Base-by-base conservation (phyloP, 192 early-diverging fungal species). In the Linnemannia schmuckeri region DNA sequence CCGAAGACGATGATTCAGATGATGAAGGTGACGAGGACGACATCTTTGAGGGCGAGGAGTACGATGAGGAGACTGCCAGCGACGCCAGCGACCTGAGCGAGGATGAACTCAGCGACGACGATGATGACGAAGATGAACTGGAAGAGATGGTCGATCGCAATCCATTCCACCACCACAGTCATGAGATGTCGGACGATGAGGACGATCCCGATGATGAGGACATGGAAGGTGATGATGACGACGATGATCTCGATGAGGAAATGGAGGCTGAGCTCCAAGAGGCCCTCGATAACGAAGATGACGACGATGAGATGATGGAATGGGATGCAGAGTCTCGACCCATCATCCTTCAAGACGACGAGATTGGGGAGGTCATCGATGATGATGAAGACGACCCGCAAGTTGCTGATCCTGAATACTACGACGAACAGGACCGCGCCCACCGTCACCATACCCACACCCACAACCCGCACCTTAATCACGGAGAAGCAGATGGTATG, bases 51-150 rank as follows among this genome's bases (percentile, higher is more conserved):
- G 92, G 94, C 57, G 95, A 90, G 9, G 93, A 92, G 18, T 96
- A 90, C 40, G 95, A 95, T 17, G 95, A 95, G 66, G 96, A 95
- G 38, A 91, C 86, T 54, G 92, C 90, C 40, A 93, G 92, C 57
- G 94, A 94, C 75, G 71, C 91, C 41, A 92, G 92, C 37, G 93
- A 95, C 76, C 74, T 90, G n/a, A 91, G 89, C 72, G 88, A 91
- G 74, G 90, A 89, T 35, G 91, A 89, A 18, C 88, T 89, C 20
- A 88, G 74, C 3, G 92, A 89, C 8, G 92, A 93, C 3, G 91
- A 91, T 42, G 94, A 92, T 38, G 91, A 92, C 22, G 92, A 94
- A 61, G 93, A 92, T 46, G 92, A 90, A 38, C 90, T 93, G 27
- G 95, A 95, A 18, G 91, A 93, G 18, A 81, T 82, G 10, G 88